A percentile compares a stretch with the other conserved stretches of the same genome.
phyloP scores from a whole-genome alignment of 2,329 filamentous ascomycete genomes.

The Calonectria pauciramosa region DNA sequence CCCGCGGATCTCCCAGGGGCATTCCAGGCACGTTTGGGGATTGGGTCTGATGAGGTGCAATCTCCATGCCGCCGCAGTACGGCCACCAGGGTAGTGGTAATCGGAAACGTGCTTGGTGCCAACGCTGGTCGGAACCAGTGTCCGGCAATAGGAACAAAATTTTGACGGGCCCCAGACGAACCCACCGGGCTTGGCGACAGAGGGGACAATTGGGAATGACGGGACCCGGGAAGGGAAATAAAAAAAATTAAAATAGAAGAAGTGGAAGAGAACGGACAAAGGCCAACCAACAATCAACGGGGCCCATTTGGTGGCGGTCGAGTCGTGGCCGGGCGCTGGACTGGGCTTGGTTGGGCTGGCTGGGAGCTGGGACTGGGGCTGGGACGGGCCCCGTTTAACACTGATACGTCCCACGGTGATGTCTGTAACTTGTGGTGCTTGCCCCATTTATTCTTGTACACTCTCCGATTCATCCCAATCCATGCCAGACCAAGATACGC shows the following conservation, averaged over 20 bases:
- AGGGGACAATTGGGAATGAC: slow-evolving; percentile 30
- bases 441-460: slow-evolving; percentile 5
- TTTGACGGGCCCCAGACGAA: slow-evolving; percentile 31
- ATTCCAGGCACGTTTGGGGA: slow-evolving; percentile 33
- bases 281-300: slow-evolving; percentile 40
- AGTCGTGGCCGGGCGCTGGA: slow-evolving; percentile 21
- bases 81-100: slow-evolving; percentile 20
- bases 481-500: neutral
- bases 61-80: slow-evolving; percentile 32
- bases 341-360: slow-evolving; percentile 18
- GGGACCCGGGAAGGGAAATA: slow-evolving; percentile 30
- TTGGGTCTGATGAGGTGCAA: slow-evolving; percentile 29
- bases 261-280: slow-evolving; percentile 24
- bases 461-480: slow-evolving; percentile 22
- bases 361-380: neutral
- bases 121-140: neutral
- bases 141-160: slow-evolving; percentile 31
- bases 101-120: slow-evolving; percentile 28
- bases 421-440: slow-evolving; percentile 28
- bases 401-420: slow-evolving; percentile 29
- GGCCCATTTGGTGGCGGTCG: slow-evolving; percentile 41
- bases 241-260: slow-evolving; percentile 29
- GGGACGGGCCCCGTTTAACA: slow-evolving; percentile 1
- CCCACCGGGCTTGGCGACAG: slow-evolving; percentile 29
- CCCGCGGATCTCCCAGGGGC: slow-evolving; percentile 25